Evolutionary conservation across 768 basidiomycete genomes (phyloP).

Genomic region (Tylopilus rubrobrunneus): DNA sequence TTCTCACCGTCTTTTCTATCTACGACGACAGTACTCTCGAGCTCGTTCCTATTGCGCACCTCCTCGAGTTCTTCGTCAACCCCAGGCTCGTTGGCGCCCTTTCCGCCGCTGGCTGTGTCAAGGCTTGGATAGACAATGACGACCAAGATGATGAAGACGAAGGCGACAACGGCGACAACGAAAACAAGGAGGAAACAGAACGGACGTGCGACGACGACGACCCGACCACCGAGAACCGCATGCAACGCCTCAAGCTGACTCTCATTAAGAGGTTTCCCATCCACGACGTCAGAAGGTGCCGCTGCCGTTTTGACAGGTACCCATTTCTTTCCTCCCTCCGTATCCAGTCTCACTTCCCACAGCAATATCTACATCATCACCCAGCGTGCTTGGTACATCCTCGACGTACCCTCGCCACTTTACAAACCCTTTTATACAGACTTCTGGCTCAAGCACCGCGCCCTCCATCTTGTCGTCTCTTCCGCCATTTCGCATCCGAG

Average conservation of each 20-base stretch:
- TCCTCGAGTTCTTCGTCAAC: slow-evolving; percentile 33
- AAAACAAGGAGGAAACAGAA: slow-evolving; percentile 22
- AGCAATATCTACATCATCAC: slow-evolving; percentile 68
- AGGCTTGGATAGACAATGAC: slow-evolving; percentile 34
- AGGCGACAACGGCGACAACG: slow-evolving; percentile 19
- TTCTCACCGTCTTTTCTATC: slow-evolving; percentile 50
- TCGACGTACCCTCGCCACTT: slow-evolving; percentile 42
- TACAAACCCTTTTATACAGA: slow-evolving; percentile 45
- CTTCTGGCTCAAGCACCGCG: slow-evolving; percentile 48
- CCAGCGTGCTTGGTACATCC: slow-evolving; percentile 64
- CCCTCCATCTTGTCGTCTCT: slow-evolving; percentile 47
- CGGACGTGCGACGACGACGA: slow-evolving; percentile 1
- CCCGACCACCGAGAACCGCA: slow-evolving; percentile 3
- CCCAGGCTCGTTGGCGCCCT: slow-evolving; percentile 6
- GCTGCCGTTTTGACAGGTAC: slow-evolving; percentile 43
- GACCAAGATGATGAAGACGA: slow-evolving; percentile 23
- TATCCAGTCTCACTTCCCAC: slow-evolving; percentile 9
- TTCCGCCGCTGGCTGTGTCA: slow-evolving; percentile 40
- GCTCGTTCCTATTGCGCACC: slow-evolving; percentile 38
- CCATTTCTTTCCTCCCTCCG: not conserved
- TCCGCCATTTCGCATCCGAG: slow-evolving; percentile 33
- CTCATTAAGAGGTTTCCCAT: slow-evolving; percentile 45
- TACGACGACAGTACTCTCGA: slow-evolving; percentile 39
- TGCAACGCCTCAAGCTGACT: slow-evolving; percentile 37
- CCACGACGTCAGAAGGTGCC: slow-evolving; percentile 35